These are phyloP conservation scores for Scenedesmus sp. DNA, from an alignment of 163 green algal species.

Conservation along the genomic window DNA sequence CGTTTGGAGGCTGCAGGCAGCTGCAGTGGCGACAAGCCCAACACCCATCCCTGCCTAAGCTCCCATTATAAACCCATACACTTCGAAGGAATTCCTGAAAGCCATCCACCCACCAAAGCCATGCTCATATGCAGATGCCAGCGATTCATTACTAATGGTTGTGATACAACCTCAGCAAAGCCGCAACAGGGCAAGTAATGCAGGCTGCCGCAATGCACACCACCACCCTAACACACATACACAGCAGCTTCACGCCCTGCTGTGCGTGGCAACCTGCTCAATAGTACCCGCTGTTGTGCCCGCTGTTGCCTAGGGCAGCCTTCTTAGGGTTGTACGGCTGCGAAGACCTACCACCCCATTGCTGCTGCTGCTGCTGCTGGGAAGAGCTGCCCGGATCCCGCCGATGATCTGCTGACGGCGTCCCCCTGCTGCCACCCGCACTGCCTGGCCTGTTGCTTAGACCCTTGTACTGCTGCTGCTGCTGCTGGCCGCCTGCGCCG, in stretches of 20 bases:
- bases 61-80: no score
- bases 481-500: background rate
- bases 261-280: background rate
- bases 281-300: background rate
- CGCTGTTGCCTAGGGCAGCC: background rate
- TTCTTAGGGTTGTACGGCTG: conserved; percentile 5
- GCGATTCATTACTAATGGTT: no score
- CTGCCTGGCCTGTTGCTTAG: background rate
- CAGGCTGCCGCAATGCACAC: background rate
- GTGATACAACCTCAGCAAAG: background rate
- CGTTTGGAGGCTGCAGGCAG: no score
- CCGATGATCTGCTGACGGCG: background rate
- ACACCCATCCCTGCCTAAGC: no score
- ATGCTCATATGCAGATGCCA: no score
- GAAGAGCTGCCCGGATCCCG: background rate
- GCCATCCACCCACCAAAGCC: no score
- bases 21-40: no score
- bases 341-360: background rate
- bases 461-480: background rate
- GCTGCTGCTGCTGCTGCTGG: conserved; percentile 9
- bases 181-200: background rate
- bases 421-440: background rate
- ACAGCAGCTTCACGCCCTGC: background rate
- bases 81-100: no score
- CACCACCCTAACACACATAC: background rate